Base-by-base conservation (phyloP, 2,329 filamentous ascomycete genomes). In the Chaetomiaceae sp. region DNA sequence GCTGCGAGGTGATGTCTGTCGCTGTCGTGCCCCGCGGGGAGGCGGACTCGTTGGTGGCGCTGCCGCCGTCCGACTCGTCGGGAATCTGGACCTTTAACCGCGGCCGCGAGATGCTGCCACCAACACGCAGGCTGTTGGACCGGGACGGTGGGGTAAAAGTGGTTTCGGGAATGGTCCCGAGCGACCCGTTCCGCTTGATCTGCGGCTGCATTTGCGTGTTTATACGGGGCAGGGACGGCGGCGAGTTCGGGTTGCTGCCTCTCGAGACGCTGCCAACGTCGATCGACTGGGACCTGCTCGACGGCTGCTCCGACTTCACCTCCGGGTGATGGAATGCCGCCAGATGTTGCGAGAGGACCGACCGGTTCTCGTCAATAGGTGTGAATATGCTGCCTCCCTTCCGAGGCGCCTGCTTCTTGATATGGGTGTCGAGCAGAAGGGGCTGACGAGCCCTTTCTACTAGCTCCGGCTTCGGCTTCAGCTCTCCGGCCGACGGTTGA, bases 371-470 rank as follows among this genome's bases (percentile, higher is more conserved):
- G 64, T 97, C 94, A 58, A 99, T 95, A 0, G 94, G 94, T 0
- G 94, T 99, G 67, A 97, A 97, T 55, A 99, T 97, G 68, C 91
- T 96, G 66, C 91, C 86, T 20, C 86, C 86, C 67, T 91, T 91
- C 30, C 88, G 85, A 64, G 86, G 87, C 2, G 86, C 85, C 58
- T 88, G 73, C 61, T 80, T 82, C 68, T 81, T 81, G 57, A 82
- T 78, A 16, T 75, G 75, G 5, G 74, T 81, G 60, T 79, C 79
- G 48, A 79, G 65, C 38, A 77, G 62, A 8, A 72, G 77, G 30
- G 73, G 71, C 54, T 74, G 70, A 20, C 64, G 62, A 3, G 72
- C 70, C 32, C 74, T 69, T 30, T 51, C 61, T 9, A 54, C 34
- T 8, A 74, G 72, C n/a, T 82, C 77, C 8, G 66, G 64, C 61